phyloP scores from a whole-genome alignment of 306 rosid species.

The Bauhinia variegata region DNA sequence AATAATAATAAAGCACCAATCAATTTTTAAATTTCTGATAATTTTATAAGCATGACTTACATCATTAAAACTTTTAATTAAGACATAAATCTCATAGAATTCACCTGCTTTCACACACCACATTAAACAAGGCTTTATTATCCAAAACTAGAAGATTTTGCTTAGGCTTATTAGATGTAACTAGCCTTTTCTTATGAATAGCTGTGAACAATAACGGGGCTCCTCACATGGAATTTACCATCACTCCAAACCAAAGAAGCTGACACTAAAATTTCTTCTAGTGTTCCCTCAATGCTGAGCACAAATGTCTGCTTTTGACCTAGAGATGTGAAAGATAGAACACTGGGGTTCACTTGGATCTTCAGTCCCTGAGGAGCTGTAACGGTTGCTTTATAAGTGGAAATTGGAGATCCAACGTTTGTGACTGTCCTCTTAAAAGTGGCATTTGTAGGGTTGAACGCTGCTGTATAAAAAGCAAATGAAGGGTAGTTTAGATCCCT shows the following conservation, averaged over 20 bases:
- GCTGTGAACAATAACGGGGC: slow-evolving; percentile 34
- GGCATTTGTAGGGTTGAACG: no score
- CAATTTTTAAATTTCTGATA: no score
- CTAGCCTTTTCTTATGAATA: no score
- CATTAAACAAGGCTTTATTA: neutral
- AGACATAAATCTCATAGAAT: no score
- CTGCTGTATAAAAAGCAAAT: slow-evolving; percentile 20
- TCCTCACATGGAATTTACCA: slow-evolving; percentile 43
- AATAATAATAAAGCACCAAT: no score
- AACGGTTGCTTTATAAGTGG: slow-evolving; percentile 28
- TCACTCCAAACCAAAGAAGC: slow-evolving; percentile 49
- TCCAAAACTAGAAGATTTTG: neutral
- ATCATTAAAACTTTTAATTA: no score
- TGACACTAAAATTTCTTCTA: neutral
- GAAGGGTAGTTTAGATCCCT: slow-evolving; percentile 60
- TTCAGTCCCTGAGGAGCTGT: neutral
- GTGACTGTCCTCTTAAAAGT: slow-evolving; percentile 32
- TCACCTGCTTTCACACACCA: no score
- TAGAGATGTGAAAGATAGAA: slow-evolving; percentile 34
- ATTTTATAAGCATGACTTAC: no score
- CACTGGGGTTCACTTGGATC: slow-evolving; percentile 41
- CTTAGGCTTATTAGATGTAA: neutral
- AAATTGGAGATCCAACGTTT: slow-evolving; percentile 24
- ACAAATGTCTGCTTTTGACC: slow-evolving; percentile 38
- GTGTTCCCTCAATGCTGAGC: slow-evolving; percentile 21